Base-by-base conservation (phyloP, 2,329 filamentous ascomycete species). In the Beauveria sp. region DNA sequence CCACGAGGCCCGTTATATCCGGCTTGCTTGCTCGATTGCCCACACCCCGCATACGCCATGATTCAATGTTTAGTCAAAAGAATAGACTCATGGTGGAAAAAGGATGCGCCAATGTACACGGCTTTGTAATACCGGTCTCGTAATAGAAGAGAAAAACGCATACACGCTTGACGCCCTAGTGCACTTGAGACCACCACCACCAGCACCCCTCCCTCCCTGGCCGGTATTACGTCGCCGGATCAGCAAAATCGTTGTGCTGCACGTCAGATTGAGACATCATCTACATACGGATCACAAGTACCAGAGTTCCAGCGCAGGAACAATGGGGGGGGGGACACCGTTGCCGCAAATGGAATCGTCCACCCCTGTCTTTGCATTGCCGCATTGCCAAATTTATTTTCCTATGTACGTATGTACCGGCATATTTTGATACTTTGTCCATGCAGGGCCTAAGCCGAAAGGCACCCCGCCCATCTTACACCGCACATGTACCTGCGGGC, bases 191-290 rank as follows among this genome's bases (percentile, higher is more conserved):
- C 43, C 43, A 22, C 26, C 24, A 49, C 3, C 49, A 45, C 22
- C 22, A 24, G 3, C 14, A 30, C 52, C 16, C 40, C 16, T 18
- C 22, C 18, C 20, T 26, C 22, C 12, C 45, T 8, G 14, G 4
- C 43, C 43, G 43, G 43, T 26, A 57, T 57, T 50, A 51, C 22
- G 38, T 12, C 22, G 42, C 56, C 56, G 56, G 56, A 58, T 58
- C 56, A 58, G 30, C 56, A 51, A 38, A 38, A 58, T 58, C 56
- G 46, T 22, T 5, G 43, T 58, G 34, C 55, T 58, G 56, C 56
- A 43, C 56, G 56, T 58, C 56, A 50, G 56, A 51, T 58, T 58
- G 46, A 51, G 46, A 43, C 56, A 58, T 9, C 6, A 43, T 45
- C 22, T 38, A 42, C 42, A 16, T 16, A 50, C 8, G 30, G 43